A percentile compares a stretch with the other conserved stretches of the same genome.
Conservation (phyloP, 2,329 filamentous ascomycete species). For the Paracamarosporium sp. region DNA sequence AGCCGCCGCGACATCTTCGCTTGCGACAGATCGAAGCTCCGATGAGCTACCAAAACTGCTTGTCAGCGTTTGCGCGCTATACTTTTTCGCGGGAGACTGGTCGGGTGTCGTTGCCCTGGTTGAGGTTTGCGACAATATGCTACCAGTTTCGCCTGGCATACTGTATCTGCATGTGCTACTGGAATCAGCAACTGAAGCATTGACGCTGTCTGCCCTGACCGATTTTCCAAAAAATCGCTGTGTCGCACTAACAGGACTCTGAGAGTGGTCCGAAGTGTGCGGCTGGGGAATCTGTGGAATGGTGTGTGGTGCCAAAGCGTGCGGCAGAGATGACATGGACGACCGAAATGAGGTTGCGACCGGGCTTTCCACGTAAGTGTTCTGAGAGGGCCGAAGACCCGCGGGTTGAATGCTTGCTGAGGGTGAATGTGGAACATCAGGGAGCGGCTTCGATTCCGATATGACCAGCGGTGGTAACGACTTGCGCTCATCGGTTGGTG, state of each 20-base stretch:
- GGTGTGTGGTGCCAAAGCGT: slow-evolving; percentile 33
- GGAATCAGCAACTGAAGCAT: slow-evolving; percentile 78
- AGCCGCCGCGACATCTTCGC: slow-evolving; percentile 78
- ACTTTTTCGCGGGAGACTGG: slow-evolving; percentile 58
- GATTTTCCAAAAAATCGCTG: slow-evolving; percentile 36
- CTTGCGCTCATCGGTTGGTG: slow-evolving; percentile 45
- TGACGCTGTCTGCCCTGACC: slow-evolving; percentile 65
- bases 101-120: slow-evolving; percentile 91
- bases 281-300: slow-evolving; percentile 34
- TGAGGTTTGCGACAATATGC: slow-evolving; percentile 79
- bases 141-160: slow-evolving; percentile 78
- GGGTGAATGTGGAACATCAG: slow-evolving; percentile 62
- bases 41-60: slow-evolving; percentile 71
- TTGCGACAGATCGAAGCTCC: slow-evolving; percentile 68
- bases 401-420: slow-evolving; percentile 36
- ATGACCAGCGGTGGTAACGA: slow-evolving; percentile 50
- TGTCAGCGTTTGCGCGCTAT: slow-evolving; percentile 63
- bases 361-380: slow-evolving; percentile 37
- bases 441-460: slow-evolving; percentile 71
- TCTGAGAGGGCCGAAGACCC: slow-evolving; percentile 28
- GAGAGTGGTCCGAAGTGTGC: slow-evolving; percentile 34
- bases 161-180: slow-evolving; percentile 78
- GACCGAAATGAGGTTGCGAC: slow-evolving; percentile 51
- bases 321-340: slow-evolving; percentile 57
- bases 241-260: slow-evolving; percentile 44